These are phyloP conservation scores for Eucalyptus lansdowneana DNA, from an alignment of 345 rosid species.

Conservation along the genomic window DNA sequence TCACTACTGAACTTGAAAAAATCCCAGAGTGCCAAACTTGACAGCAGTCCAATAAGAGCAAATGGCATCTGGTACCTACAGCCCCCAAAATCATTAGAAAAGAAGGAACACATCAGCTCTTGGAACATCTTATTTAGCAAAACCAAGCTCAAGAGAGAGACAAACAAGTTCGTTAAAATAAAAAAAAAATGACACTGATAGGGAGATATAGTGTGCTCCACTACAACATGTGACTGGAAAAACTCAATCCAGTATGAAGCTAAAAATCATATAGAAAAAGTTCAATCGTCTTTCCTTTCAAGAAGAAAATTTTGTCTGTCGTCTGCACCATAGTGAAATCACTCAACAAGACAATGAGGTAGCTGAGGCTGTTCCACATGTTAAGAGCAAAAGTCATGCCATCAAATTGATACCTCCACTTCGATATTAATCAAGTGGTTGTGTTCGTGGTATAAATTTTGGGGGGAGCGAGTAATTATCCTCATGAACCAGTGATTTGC, in stretches of 20 bases:
- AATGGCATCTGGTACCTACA: slow-evolving; percentile 89
- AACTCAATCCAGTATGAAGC: not conserved
- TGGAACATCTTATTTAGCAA: not conserved
- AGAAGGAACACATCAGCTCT: not conserved
- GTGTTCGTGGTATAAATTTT: not conserved
- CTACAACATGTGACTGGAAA: not conserved
- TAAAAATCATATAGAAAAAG: not conserved
- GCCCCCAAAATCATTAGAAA: not conserved
- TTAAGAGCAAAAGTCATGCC: not conserved
- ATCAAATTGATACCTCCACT: not conserved
- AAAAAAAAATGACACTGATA: not conserved
- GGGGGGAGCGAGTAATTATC: not conserved
- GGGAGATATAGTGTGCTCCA: not conserved
- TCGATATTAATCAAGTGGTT: not conserved
- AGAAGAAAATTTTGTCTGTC: not conserved
- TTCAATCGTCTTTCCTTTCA: not conserved
- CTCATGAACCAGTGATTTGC: not conserved
- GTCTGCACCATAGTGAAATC: not conserved
- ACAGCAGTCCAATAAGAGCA: slow-evolving; percentile 70
- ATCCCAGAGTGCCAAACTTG: slow-evolving; percentile 89
- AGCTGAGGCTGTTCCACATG: not conserved
- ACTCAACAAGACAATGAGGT: not conserved
- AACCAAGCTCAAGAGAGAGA: not conserved
- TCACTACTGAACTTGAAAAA: slow-evolving; percentile 57
- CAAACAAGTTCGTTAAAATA: not conserved